Conservation (phyloP, 306 rosid genomes). For the Comarum palustre region DNA sequence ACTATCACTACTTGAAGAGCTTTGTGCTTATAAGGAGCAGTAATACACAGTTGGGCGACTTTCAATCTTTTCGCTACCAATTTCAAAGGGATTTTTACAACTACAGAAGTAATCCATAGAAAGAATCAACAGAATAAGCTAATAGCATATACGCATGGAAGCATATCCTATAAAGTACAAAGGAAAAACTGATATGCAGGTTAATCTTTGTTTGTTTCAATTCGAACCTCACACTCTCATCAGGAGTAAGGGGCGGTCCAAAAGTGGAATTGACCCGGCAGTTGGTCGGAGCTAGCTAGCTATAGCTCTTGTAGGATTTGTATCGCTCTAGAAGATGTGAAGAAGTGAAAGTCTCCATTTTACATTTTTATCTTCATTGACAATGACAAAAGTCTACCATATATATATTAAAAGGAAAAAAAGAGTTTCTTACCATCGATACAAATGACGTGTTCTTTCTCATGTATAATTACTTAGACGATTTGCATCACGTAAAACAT, state of each 20-base stretch:
- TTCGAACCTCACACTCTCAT: not conserved
- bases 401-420: not conserved
- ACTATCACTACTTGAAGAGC: not conserved
- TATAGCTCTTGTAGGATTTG: not conserved
- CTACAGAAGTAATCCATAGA: not conserved
- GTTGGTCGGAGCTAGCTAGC: not conserved
- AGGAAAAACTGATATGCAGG: not conserved
- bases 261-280: not conserved
- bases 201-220: not conserved
- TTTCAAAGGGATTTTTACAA: not conserved
- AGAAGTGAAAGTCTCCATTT: not conserved
- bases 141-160: not conserved
- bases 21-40: not conserved
- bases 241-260: not conserved
- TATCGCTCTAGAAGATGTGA: not conserved
- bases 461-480: not conserved
- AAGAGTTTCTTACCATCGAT: not conserved
- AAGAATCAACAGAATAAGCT: not conserved
- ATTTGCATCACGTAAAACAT: not conserved
- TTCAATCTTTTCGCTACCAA: not conserved
- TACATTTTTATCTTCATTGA: not conserved
- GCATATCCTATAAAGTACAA: not conserved
- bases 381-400: not conserved
- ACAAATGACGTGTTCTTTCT: no score
- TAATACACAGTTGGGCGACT: not conserved